These are phyloP conservation scores for Meredithiella fracta DNA, from an alignment of 2,329 filamentous ascomycete genomes.

Conservation along the genomic window DNA sequence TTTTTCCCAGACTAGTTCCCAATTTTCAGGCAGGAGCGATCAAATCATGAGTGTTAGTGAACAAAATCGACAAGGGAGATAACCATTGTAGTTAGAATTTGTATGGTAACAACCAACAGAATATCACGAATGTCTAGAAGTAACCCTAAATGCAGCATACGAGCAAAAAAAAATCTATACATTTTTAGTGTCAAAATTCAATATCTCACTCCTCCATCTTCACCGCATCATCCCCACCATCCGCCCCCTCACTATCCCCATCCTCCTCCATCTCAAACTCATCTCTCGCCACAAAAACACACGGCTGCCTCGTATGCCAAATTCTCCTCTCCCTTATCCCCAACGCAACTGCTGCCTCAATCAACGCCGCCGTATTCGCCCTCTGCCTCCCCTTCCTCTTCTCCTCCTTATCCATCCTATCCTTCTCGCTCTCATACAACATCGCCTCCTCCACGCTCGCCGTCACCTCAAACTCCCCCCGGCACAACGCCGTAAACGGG, in stretches of 20 bases:
- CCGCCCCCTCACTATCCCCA: neutral
- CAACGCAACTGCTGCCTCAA: conserved; percentile 35
- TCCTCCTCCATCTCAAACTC: neutral
- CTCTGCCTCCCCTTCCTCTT: conserved; percentile 23
- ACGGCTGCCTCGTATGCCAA: conserved; percentile 46
- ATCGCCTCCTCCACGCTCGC: conserved; percentile 68
- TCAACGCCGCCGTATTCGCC: conserved; percentile 38
- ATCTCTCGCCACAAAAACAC: conserved; percentile 37
- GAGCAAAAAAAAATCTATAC: neutral
- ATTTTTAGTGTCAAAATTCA: neutral
- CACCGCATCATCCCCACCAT: neutral
- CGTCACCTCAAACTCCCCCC: conserved; percentile 67
- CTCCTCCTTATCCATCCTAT: conserved; percentile 18
- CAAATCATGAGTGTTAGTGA: too few species aligned
- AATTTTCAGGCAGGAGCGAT: too few species aligned
- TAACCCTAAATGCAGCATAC: too few species aligned
- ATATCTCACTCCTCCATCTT: neutral
- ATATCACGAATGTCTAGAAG: too few species aligned
- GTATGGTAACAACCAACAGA: too few species aligned
- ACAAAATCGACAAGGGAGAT: too few species aligned
- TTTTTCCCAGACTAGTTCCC: neutral
- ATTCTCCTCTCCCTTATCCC: conserved; percentile 44
- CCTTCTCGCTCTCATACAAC: conserved; percentile 27
- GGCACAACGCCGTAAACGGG: conserved; percentile 58
- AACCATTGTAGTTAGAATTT: too few species aligned